Evolutionary conservation across 768 basidiomycete genomes (phyloP), one percentile per base, ranked within the genome.

Genomic region (Termitomyces sp.): DNA sequence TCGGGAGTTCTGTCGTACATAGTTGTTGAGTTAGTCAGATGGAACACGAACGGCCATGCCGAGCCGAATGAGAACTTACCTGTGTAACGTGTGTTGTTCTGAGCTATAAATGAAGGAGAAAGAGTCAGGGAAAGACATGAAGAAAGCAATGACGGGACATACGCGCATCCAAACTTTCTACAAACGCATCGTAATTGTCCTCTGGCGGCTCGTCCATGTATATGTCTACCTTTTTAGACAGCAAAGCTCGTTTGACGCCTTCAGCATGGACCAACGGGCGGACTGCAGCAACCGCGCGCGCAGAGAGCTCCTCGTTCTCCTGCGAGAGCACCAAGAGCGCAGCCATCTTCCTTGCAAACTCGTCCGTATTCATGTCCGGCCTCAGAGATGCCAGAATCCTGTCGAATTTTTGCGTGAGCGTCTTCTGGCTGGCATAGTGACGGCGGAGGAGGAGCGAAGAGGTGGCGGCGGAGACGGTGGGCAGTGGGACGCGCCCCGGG

Each of bases 401-500:
- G 57, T 69, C 62, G 50, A 69, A 68, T 52, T 67, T 67, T 48
- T 62, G 51, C 2, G 28, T 14, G 18, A 54, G 55, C 12, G 41
- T 18, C 23, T 33, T 56, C 26, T 63, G 61, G 57, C 38, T 61
- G 47, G 59, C 43, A 64, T 67, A 65, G 28, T 58, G 61, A 33
- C 65, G 65, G 9, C 62, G 38, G 14, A 50, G 57, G 18, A 54
- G 20, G 26, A 35, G 7, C 28, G 52, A 47, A 20, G 60, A 35
- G 14, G 33, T 32, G 2, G n/a, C 20, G 16, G 23, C 44, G 5
- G 61, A 7, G 5, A 40, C 28, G 4, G 54, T 32, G 32, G 56
- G 61, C 41, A 38, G 63, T 43, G 67, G 72, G 13, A 63, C 68
- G 64, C 73, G 70, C 58, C 68, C 63, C 53, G 66, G 66, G 60